phyloP scores from a whole-genome alignment of 768 basidiomycete species.

The Pluteus cervinus region DNA sequence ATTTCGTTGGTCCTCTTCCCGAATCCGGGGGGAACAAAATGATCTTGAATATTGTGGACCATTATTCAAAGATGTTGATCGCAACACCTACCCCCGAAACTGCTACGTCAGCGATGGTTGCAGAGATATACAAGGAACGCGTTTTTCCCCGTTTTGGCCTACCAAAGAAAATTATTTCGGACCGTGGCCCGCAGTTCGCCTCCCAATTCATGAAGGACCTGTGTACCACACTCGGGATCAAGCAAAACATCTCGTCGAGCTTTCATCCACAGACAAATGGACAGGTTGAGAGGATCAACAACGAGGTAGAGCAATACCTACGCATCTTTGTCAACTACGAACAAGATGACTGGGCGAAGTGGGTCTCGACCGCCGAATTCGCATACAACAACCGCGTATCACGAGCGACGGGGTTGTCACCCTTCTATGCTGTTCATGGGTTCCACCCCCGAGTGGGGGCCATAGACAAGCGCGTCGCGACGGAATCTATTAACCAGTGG shows the following conservation, averaged over 20 bases:
- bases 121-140: constrained; percentile 26
- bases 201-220: too few species aligned
- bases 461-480: too few species aligned
- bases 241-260: constrained; percentile 3
- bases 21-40: background rate
- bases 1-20: background rate
- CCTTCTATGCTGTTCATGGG: constrained; percentile 23
- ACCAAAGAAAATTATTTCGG: constrained; percentile 24
- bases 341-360: constrained; percentile 10
- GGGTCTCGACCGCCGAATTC: constrained; percentile 12
- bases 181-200: constrained; percentile 24
- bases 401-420: constrained; percentile 8
- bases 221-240: constrained; percentile 13
- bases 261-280: constrained; percentile 16
- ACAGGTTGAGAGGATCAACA: constrained; percentile 14
- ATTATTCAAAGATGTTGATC: constrained; percentile 31
- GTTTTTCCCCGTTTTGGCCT: constrained; percentile 31
- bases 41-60: too few species aligned
- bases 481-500: too few species aligned
- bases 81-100: constrained; percentile 31
- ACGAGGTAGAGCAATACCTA: constrained; percentile 16
- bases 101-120: constrained; percentile 22
- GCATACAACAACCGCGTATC: constrained; percentile 11
- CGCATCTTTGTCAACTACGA: constrained; percentile 10
- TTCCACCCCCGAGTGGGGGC: constrained; percentile 19